Evolutionary conservation across 2,329 filamentous ascomycete species (phyloP).

Genomic region (Ophiognomonia clavigignenti-juglandacearum): DNA sequence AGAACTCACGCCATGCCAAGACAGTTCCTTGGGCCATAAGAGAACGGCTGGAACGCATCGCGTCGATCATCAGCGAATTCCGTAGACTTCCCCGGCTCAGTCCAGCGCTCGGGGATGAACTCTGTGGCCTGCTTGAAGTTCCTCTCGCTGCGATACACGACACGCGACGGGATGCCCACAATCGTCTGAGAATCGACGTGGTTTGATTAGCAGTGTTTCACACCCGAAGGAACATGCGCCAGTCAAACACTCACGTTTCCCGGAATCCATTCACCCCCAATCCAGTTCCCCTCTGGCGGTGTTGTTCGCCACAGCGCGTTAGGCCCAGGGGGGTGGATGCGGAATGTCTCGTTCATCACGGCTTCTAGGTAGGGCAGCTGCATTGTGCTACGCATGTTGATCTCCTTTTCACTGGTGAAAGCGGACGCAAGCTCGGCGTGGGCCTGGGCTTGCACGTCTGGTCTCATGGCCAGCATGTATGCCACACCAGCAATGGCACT

Average conservation of each 20-base stretch:
- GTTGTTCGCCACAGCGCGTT: constrained; percentile 19
- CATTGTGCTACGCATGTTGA: constrained; percentile 30
- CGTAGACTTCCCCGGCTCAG: constrained; percentile 21
- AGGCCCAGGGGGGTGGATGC: constrained; percentile 23
- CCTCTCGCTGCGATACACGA: constrained; percentile 32
- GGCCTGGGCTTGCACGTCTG: constrained; percentile 30
- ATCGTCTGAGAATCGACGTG: too few relatives aligned
- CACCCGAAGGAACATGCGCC: too few relatives aligned
- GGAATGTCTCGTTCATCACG: constrained; percentile 25
- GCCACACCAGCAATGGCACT: constrained; percentile 32
- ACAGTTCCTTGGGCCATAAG: constrained; percentile 40
- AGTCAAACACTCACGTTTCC: constrained; percentile 21
- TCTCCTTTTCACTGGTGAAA: constrained; percentile 17
- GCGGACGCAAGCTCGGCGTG: constrained; percentile 28
- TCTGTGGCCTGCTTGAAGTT: constrained; percentile 37
- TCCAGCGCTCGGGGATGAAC: constrained; percentile 42
- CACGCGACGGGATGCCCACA: constrained; percentile 14
- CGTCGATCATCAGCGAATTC: constrained; percentile 32
- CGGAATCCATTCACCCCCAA: constrained; percentile 23
- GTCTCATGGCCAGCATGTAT: constrained; percentile 34
- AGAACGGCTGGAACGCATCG: constrained; percentile 38
- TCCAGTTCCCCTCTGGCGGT: constrained; percentile 22
- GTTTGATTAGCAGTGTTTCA: too few relatives aligned
- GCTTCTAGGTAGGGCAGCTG: constrained; percentile 13
- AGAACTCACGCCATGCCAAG: constrained; percentile 40